Base-by-base conservation (phyloP, 1,284 basidiomycete genomes). In the Cutaneotrichosporon sp. region DNA sequence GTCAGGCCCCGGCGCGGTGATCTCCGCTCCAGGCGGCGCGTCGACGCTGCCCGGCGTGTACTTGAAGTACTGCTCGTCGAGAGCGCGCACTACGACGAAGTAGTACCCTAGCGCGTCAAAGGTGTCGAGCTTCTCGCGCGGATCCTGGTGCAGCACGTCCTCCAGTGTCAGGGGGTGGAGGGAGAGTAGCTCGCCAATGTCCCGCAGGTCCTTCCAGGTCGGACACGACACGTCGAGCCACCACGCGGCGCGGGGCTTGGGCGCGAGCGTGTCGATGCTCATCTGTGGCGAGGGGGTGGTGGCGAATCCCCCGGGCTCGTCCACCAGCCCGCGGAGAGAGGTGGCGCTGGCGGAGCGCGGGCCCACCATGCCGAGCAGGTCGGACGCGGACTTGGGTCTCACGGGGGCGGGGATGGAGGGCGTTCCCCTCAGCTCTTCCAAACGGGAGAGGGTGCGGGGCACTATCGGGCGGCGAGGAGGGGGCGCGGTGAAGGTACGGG, bases 161-260 rank as follows among this genome's bases (percentile, higher is more conserved):
- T 98, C 95, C 16, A 97, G 84, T 0, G 95, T 97, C 22, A 97
- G 83, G 0, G 95, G 95, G 77, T 98, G 95, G 2, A 98, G 84
- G 56, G 53, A 22, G n/a, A 52, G 52, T 25, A 58, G 43, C 18
- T 91, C 92, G 57, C 92, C 90, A 55, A 97, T 85, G 22, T 89
- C 86, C 59, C 89, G 85, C 84, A 97, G 87, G 77, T 97, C 94
- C 57, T 89, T 89, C 86, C 92, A 93, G 0, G 88, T 89, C 1
- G 95, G 94, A 69, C 89, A 94, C 20, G 90, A 86, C 2, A 97
- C 87, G 74, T 98, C 93, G 27, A 98, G 80, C 87, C 93, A 97
- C 95, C 94, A 97, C 4, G 64, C 64, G 1, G 60, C 49, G 13
- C 34, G 57, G 5, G 58, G 60, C 16, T 43, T 59, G 20, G 56